Evolutionary conservation across 2,329 filamentous ascomycete genomes (phyloP).

Genomic region (Pleoardoris graminearum): DNA sequence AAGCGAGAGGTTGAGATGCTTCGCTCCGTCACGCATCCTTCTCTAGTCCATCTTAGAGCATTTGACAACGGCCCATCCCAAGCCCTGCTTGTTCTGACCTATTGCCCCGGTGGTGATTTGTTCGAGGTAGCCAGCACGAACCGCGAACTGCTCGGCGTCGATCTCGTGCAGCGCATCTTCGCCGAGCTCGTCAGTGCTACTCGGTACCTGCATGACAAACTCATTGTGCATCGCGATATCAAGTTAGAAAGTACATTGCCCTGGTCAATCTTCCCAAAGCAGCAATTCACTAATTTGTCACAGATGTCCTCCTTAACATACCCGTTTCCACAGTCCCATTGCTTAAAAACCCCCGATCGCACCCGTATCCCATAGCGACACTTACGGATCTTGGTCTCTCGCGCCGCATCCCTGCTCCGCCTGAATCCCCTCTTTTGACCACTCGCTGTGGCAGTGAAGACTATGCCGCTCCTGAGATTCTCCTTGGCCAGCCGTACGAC

Average conservation of each 20-base stretch:
- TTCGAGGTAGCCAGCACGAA: slow-evolving; percentile 86
- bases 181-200: slow-evolving; percentile 85
- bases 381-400: slow-evolving; percentile 91
- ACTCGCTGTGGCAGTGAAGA: slow-evolving; percentile 96
- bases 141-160: slow-evolving; percentile 66
- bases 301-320: slow-evolving; percentile 90
- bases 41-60: slow-evolving; percentile 85
- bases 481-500: slow-evolving; percentile 94
- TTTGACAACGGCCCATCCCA: slow-evolving; percentile 84
- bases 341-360: slow-evolving; percentile 68
- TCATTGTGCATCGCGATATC: slow-evolving; percentile 94
- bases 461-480: slow-evolving; percentile 93
- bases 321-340: slow-evolving; percentile 67
- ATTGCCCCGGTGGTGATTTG: slow-evolving; percentile 91
- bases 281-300: slow-evolving; percentile 33
- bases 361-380: slow-evolving; percentile 82
- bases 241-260: slow-evolving; percentile 86
- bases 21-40: slow-evolving; percentile 84
- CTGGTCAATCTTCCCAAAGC: slow-evolving; percentile 28
- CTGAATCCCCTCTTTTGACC: slow-evolving; percentile 82
- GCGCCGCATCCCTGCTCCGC: slow-evolving; percentile 71
- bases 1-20: slow-evolving; percentile 96
- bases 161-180: slow-evolving; percentile 81
- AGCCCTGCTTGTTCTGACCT: slow-evolving; percentile 83
- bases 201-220: slow-evolving; percentile 78